These are phyloP conservation scores for Sordaria brevicollis DNA, from an alignment of 495 filamentous ascomycete genomes.

Conservation along the genomic window DNA sequence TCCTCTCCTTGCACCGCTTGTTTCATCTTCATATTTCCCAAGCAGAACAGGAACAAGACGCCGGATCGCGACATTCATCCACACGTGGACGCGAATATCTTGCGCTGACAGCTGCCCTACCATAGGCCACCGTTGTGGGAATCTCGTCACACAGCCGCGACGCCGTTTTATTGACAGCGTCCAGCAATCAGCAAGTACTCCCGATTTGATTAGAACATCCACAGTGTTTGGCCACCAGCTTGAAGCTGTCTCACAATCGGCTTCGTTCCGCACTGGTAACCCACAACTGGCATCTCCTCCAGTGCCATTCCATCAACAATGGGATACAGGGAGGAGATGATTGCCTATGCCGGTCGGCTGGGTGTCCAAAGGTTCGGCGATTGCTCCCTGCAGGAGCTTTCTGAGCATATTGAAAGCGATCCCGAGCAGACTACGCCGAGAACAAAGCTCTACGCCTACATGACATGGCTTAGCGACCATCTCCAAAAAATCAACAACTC, in stretches of 20 bases:
- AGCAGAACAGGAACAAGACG: not conserved
- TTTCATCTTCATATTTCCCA: not conserved
- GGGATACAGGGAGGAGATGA: slow-evolving; percentile 3
- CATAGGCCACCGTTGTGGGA: not conserved
- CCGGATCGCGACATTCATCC: not conserved
- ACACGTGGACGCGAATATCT: not conserved
- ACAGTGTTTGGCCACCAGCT: not conserved
- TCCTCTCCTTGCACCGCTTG: too few relatives aligned
- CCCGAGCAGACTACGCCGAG: not conserved
- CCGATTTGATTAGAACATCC: not conserved
- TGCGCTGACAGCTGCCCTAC: not conserved
- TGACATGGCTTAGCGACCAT: slow-evolving; percentile 25
- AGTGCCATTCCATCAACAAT: not conserved
- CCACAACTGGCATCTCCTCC: not conserved
- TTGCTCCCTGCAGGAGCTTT: slow-evolving; percentile 15
- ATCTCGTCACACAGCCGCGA: not conserved
- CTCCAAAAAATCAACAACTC: slow-evolving; percentile 18
- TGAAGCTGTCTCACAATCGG: not conserved
- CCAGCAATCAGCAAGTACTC: not conserved
- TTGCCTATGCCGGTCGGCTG: slow-evolving; percentile 1
- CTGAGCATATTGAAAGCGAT: slow-evolving; percentile 2
- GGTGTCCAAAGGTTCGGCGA: slow-evolving; percentile 1
- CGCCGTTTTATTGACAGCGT: not conserved
- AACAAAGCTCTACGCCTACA: slow-evolving; percentile 9
- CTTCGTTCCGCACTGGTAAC: not conserved